Conservation (phyloP, 2,329 filamentous ascomycete genomes). For the Sporothrix phasma region DNA sequence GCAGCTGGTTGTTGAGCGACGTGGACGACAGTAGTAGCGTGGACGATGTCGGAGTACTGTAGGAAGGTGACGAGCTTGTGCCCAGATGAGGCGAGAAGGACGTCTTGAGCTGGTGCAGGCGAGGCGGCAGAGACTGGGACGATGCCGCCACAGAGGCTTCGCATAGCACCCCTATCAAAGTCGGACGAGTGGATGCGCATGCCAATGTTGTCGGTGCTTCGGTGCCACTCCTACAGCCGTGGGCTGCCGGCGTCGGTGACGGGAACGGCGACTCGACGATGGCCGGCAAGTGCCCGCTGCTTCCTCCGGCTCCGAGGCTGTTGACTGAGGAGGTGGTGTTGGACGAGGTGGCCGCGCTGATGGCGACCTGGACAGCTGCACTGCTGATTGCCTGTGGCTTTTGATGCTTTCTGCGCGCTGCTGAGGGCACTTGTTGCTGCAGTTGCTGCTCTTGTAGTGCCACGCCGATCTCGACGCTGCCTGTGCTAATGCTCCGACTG, state of each 20-base stretch:
- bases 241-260: slow-evolving; percentile 3
- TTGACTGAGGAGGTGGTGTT: background rate
- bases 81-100: slow-evolving; percentile 19
- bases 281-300: slow-evolving; percentile 8
- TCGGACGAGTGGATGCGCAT: slow-evolving; percentile 10
- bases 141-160: background rate
- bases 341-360: background rate
- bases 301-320: background rate
- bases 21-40: slow-evolving; percentile 9
- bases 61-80: slow-evolving; percentile 17
- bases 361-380: background rate
- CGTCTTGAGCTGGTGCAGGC: slow-evolving; percentile 21
- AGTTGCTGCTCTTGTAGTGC: background rate
- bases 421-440: background rate
- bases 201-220: background rate
- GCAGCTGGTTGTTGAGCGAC: background rate
- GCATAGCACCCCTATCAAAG: background rate
- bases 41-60: slow-evolving; percentile 21
- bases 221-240: no score
- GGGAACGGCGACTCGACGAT: slow-evolving; percentile 22
- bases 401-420: background rate
- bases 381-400: background rate
- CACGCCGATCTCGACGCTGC: background rate
- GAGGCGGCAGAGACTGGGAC: slow-evolving; percentile 1
- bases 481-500: background rate